phyloP scores from a whole-genome alignment of 768 basidiomycete genomes.

The Strobilomyces echinocephalus region DNA sequence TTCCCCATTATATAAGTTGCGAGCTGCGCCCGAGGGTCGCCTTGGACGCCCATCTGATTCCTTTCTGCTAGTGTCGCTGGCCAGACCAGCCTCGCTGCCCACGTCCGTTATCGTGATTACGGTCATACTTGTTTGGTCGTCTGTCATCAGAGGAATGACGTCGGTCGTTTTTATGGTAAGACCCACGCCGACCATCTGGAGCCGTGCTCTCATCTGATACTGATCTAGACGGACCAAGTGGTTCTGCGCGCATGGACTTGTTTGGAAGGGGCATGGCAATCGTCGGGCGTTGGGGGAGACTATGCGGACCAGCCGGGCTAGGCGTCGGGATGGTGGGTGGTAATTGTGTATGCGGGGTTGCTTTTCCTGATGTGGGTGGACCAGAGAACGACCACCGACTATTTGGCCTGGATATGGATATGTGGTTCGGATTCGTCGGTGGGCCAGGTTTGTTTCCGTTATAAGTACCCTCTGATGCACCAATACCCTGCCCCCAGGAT shows the following conservation, averaged over 20 bases:
- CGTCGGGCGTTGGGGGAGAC: constrained; percentile 20
- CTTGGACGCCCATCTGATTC: not conserved
- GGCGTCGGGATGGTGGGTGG: not conserved
- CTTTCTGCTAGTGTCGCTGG: constrained; percentile 1
- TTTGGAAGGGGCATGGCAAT: not conserved
- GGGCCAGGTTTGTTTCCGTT: not conserved
- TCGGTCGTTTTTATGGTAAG: constrained; percentile 13
- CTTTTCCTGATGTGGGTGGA: constrained; percentile 2
- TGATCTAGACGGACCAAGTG: constrained; percentile 16
- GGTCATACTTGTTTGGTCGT: constrained; percentile 9
- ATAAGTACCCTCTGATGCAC: not conserved
- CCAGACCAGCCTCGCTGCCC: constrained; percentile 8
- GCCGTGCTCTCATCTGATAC: constrained; percentile 10
- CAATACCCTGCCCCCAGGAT: constrained; percentile 8
- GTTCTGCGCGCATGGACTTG: constrained; percentile 16
- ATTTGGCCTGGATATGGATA: not conserved
- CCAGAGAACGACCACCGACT: not conserved
- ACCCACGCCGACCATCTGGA: constrained; percentile 19
- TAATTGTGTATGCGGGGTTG: constrained; percentile 1
- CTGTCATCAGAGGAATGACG: constrained; percentile 15
- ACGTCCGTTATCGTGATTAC: constrained; percentile 5
- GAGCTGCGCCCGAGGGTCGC: too few species aligned
- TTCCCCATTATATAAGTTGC: not conserved
- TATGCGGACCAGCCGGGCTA: not conserved
- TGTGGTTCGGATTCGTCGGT: constrained; percentile 5